Evolutionary conservation across 805 yeast genomes (phyloP), one percentile per base, ranked within the genome.

Genomic region (Lachancea cidri): DNA sequence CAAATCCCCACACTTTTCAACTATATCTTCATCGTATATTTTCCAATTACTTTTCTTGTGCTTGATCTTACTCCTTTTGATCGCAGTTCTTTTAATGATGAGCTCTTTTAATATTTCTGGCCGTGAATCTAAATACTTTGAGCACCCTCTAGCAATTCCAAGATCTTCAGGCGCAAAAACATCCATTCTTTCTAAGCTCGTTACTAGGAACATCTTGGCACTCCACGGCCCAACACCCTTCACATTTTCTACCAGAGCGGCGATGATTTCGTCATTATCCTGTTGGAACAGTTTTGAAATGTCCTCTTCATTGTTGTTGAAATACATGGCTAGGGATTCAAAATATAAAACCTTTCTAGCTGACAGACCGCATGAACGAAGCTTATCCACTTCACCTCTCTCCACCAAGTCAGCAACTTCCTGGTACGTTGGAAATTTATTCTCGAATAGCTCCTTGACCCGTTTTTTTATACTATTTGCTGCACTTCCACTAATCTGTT

Each of bases 201-300:
- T 86, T 17, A 82, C 55, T 14, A 85, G 62, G 60, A 87, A 89
- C 96, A 89, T 89, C 41, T 83, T 83, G 0, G 93, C 89, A 4
- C 88, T 77, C 98, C 98, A 89, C 1, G 72, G 72, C 0, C 93
- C 94, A 14, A 85, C 73, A 0, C 94, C 94, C 53, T 83, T 83
- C 46, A 83, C 65, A 39, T 55, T 52, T 18, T 58, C 57, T 0
- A 74, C 72, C 39, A 82, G 60, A 43, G 72, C 73, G 15, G 68
- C 68, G 1, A 72, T 54, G 13, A 83, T 62, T 17, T 66, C 77
- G 2, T 73, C 74, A 25, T 63, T 63, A 0, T 41, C 42, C 3
- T 48, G 42, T 2, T 44, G 32, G 45, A 80, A 73, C 38, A 73
- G 64, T 1, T 61, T 62, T 1, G 57, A 52, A 1, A 65, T 55